Evolutionary conservation across 1,284 basidiomycete genomes (phyloP), one percentile per base, ranked within the genome.

Genomic region (Amylostereum chailletii): DNA sequence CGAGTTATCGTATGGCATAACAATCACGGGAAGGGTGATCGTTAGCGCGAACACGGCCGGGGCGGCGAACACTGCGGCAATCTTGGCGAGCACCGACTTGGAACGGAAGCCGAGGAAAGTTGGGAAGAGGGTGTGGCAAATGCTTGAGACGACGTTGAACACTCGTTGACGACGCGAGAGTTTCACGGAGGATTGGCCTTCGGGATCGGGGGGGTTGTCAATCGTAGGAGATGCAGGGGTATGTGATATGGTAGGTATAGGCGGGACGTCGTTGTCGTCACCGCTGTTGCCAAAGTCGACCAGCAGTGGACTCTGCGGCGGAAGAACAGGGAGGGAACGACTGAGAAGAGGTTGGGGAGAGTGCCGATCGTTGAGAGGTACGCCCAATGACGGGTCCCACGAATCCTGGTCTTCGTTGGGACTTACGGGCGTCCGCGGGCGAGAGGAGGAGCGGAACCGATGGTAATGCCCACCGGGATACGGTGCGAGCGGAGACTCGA

Each of bases 1-100:
- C 26, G 60, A 50, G 32, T 59, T 60, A 10, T 73, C 66, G 57
- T 83, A 80, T 3, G 77, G 73, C n/a, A 73, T 81, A 27, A 87
- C 78, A 36, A 94, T 90, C 3, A 98, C 94, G 2, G 94, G 94
- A 4, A 97, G 71, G 0, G 95, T 98, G 11, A 97, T 60, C 0
- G 94, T 97, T 47, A 99, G 72, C 8, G 76, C 71, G 62, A 96
- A 70, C 4, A 98, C 83, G 0, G 94, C 91, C 0, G 95, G 95
- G 0, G 84, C 83, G 5, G 92, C 92, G 49, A 94, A 76, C 10
- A 96, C 58, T 0, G 86, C 82, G 0, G 90, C 84, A 19, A 89
- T 67, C 65, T 83, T 83, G 3, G 87, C 88, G 5, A 88, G 56
- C 48, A 82, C 59, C 7, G 85, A 83, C 65, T 95, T 94, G 43